A percentile compares a stretch with the other conserved stretches of the same genome.
Conservation (phyloP, 345 rosid genomes). For the Citrus sinensis region DVS_A1.0 CM039167.1:27294001-27294500, state of each 20-base stretch:
- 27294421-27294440: too few species aligned
- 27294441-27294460: too few species aligned
- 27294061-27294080: neutral
- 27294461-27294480: neutral
- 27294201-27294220: neutral
- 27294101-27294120: constrained; percentile 6
- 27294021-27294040: neutral
- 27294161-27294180: neutral
- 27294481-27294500: neutral
- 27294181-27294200: neutral
- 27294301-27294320: too few species aligned
- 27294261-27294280: too few species aligned
- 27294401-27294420: too few species aligned
- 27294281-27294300: too few species aligned
- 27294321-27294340: too few species aligned
- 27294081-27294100: neutral
- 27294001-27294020: neutral
- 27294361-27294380: too few species aligned
- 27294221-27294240: neutral
- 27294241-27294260: neutral
- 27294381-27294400: too few species aligned
- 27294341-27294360: too few species aligned
- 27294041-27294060: constrained; percentile 15
- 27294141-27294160: neutral
- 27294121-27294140: neutral